Evolutionary conservation across 371 early-diverging fungal species (phyloP), one percentile per base, ranked within the genome.

Genomic region (Mortierella sp.): DNA sequence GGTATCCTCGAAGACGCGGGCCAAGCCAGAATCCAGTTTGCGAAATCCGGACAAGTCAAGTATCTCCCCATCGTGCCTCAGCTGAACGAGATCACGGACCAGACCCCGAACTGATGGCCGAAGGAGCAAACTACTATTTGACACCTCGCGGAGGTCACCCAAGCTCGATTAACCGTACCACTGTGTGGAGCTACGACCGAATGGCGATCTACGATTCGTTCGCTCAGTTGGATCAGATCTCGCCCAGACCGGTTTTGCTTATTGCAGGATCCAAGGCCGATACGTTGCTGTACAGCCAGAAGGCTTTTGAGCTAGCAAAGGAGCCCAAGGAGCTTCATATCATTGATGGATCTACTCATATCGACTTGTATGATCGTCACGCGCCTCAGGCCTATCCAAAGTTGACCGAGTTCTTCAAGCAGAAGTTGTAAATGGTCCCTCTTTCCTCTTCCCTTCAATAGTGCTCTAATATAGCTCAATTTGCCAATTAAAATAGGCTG

Each of bases 221-320:
- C 45, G 75, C 58, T 44, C 19, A 70, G 9, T 7, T 75, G 4
- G 76, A 80, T 0, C 31, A 47, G 57, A 82, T 86, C 57, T 52
- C 82, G 8, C 82, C 87, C 48, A 71, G 80, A 19, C 78, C 87
- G 14, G 13, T 82, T 26, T 76, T 86, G 60, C 54, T 82, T n/a
- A 68, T 86, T 70, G 87, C 87, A 4, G 87, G 87, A 48, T 55
- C 77, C 45, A 73, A 80, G 31, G 87, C 87, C 38, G 87, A 86
- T 70, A 82, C 87, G 14, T n/a, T 86, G 28, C 7, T 45, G n/a
- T 76, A 72, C 52, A 86, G 87, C 73, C 26, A 82, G 42, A 73
- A 55, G 31, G 87, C 76, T 0, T 77, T 54, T 10, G 34, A 73
- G 6, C 47, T 57, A 72, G 83, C 83, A 6, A 54, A 28, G 11